These are phyloP conservation scores for Asterionellopsis glacialis DNA, from an alignment of 108 stramenopile genomes.

Conservation along the genomic window DNA sequence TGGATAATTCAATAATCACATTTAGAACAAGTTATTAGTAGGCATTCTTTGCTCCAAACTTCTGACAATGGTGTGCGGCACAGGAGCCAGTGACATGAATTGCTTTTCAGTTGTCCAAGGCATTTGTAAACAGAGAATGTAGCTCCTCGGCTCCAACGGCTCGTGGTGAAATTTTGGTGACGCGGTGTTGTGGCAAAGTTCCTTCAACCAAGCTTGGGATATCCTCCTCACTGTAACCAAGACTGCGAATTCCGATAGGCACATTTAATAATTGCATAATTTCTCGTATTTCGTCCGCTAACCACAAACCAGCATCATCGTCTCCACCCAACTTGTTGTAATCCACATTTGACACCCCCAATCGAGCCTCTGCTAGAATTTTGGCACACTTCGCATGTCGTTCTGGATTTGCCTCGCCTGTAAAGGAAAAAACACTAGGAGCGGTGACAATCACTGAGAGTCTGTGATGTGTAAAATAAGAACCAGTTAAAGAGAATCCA, in stretches of 20 bases:
- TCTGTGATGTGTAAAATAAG: conserved; percentile 10
- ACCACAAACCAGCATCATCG: conserved; percentile 27
- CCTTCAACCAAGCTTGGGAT: conserved; percentile 38
- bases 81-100: too few relatives aligned
- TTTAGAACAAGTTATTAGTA: too few relatives aligned
- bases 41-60: too few relatives aligned
- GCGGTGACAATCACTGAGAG: conserved; percentile 42
- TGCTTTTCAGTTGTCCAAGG: background rate
- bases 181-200: conserved; percentile 50
- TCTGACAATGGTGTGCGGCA: too few relatives aligned
- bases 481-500: too few relatives aligned
- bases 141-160: conserved; percentile 32
- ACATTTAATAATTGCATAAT: conserved; percentile 30
- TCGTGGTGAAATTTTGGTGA: conserved; percentile 46
- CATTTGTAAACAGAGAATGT: conserved; percentile 21
- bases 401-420: conserved; percentile 33
- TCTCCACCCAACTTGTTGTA: conserved; percentile 5
- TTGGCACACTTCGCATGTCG: conserved; percentile 42
- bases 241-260: conserved; percentile 29
- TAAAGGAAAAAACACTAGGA: conserved; percentile 43
- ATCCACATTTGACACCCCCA: background rate
- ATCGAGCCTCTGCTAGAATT: conserved; percentile 25
- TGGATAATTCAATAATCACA: too few relatives aligned
- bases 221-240: conserved; percentile 36
- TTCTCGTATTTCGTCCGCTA: conserved; percentile 38